Evolutionary conservation across 305 asterid genomes (phyloP), one percentile per base, ranked within the genome.

Genomic region (Fraxinus dipetala): DNA sequence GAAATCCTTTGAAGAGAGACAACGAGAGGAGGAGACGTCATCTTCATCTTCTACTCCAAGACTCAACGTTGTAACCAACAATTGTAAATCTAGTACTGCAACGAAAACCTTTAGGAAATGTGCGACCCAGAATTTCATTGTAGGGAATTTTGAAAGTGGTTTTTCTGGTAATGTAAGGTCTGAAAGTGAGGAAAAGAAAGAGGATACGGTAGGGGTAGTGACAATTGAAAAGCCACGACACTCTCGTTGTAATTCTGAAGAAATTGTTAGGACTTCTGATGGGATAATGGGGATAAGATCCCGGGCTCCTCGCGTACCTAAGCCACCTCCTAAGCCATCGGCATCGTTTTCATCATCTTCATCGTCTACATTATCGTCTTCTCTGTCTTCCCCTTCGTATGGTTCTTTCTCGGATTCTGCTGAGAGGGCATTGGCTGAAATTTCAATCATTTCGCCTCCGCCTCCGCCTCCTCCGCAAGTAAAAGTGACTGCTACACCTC

Each of bases 221-320:
- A 45, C 81, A 26, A 72, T 9, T 54, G 90, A 88, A 48, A 78
- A 67, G 82, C 85, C 87, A 1, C 73, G 87, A 63, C 93, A 86
- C 88, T 88, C 93, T 14, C 88, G 86, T 11, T 82, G 80, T 84
- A 83, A 85, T 81, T 88, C 95, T 0, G 94, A 87, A 6, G 92
- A 89, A 45, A 67, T 78, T 7, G 79, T 72, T 8, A 90, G 86
- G 7, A 84, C 86, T 20, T 85, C 87, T 0, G 90, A 85, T 9
- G 72, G 78, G n/a, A 40, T 85, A 3, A 72, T 87, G 83, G 59
- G 78, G 38, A 31, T 84, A 51, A 86, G 89, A 82, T 81, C 92
- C 45, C 87, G 92, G 30, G 83, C 31, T 79, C 90, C 92, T 0
- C 79, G 89, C 16, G 88, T 89, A 51, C 92, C 90, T 0, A 86